Evolutionary conservation across 441 rosid species (phyloP), one percentile per base, ranked within the genome.

Genomic region (Syzygium malaccense): DNA sequence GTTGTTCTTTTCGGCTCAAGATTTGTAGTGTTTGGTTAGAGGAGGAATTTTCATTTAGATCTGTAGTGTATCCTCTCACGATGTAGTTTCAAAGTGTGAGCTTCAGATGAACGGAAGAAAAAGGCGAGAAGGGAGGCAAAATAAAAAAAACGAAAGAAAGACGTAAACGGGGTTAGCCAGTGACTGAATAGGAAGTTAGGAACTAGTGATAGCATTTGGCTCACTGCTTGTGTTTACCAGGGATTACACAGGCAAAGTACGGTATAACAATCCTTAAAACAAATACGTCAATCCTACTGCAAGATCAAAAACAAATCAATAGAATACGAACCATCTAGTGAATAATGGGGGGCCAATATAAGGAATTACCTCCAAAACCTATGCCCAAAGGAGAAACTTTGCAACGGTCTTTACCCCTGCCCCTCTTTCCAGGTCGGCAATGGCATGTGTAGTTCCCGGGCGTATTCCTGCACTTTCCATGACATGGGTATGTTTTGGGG

Each of bases 361-460:
- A 28, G 17, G 17, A 28, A 33, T 62, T 62, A 62, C 71, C 33
- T 62, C 0, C 33, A 62, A 17, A 8, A n/a, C 17, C 33, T 62
- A 62, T 26, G 30, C 0, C 7, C 15, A 17, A 17, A n/a, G 1
- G 19, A n/a, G 1, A 7, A 19, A 20, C 25, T 55, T 55, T 0
- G 25, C 57, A 19, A 55, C 57, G 57, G 2, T 6, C 23, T 55
- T 6, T 55, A 19, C 25, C 23, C 7, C 3, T 18, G 57, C 20
- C 33, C 33, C 33, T 33, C 33, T 33, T 33, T 33, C 33, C 33
- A 2, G 2, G 2, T 20, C 12, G 28, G 58, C 58, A 56, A 1
- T 3, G 0, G 58, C 58, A 56, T 5, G 3, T 4, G 26, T 56
- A 56, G 58, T 1, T 56, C 12, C 58, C 58, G 26, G 3, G 4